These are phyloP conservation scores for Debaryomyces prosopidis DNA, from an alignment of 805 yeast genomes.

Conservation along the genomic window DNA sequence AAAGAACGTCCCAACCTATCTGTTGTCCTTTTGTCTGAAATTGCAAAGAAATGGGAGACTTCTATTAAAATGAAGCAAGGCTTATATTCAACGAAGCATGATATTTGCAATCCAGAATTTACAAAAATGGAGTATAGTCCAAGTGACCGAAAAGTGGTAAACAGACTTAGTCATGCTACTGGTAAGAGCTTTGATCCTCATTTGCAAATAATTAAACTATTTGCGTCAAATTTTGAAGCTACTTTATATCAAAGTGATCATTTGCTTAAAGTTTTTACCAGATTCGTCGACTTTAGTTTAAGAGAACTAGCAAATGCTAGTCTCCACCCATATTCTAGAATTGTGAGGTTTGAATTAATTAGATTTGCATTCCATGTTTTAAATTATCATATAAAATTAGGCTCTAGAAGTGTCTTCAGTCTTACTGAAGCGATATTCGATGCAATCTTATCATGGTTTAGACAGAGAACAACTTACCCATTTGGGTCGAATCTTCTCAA, in stretches of 20 bases:
- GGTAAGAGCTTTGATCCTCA: constrained; percentile 65
- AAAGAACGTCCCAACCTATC: constrained; percentile 64
- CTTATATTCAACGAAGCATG: constrained; percentile 57
- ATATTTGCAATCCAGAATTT: constrained; percentile 59
- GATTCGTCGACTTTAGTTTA: constrained; percentile 59
- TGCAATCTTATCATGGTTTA: constrained; percentile 81
- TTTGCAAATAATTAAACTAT: constrained; percentile 60
- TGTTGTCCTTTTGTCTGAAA: constrained; percentile 62
- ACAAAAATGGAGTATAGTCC: constrained; percentile 88
- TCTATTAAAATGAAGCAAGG: constrained; percentile 64
- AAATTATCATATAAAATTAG: constrained; percentile 51
- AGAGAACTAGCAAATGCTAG: constrained; percentile 57
- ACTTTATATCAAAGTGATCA: constrained; percentile 71
- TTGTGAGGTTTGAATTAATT: constrained; percentile 72
- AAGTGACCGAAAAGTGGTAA: constrained; percentile 61
- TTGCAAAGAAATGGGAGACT: constrained; percentile 67
- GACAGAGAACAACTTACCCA: constrained; percentile 63
- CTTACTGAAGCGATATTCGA: constrained; percentile 57
- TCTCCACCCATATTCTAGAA: constrained; percentile 78
- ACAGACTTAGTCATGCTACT: constrained; percentile 51
- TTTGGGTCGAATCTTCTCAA: constrained; percentile 79
- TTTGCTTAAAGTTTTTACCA: constrained; percentile 65
- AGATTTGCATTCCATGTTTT: constrained; percentile 67
- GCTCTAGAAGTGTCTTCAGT: constrained; percentile 43
- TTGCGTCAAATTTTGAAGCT: constrained; percentile 79